Evolutionary conservation across 371 early-diverging fungal species (phyloP).

Genomic region (Mucor saturninus): DNA sequence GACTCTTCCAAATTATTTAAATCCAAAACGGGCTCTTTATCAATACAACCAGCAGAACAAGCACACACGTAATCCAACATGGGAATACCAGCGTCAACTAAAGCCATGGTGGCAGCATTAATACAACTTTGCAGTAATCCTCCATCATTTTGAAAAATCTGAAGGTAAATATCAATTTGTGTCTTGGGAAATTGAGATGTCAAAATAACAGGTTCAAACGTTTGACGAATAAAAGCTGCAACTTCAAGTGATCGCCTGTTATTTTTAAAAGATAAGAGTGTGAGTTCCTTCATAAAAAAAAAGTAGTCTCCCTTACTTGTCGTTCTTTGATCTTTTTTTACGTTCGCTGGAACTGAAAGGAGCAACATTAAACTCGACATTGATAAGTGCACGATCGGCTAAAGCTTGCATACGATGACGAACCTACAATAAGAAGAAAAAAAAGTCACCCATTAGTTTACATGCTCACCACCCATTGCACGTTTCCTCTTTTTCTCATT

Average conservation of each 20-base stretch:
- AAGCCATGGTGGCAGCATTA: slow-evolving; percentile 92
- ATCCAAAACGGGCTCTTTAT: slow-evolving; percentile 83
- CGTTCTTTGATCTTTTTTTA: slow-evolving; percentile 77
- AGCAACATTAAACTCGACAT: slow-evolving; percentile 90
- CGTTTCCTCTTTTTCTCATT: neutral
- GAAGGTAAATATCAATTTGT: slow-evolving; percentile 91
- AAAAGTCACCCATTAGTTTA: neutral
- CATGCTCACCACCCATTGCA: too few relatives aligned
- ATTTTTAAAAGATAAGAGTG: neutral
- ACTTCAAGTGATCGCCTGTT: slow-evolving; percentile 83
- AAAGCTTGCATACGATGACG: slow-evolving; percentile 60
- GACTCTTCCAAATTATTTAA: slow-evolving; percentile 90
- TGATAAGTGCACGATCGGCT: slow-evolving; percentile 85
- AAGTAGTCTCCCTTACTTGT: slow-evolving; percentile 64
- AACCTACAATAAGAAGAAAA: slow-evolving; percentile 39
- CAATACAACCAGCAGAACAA: slow-evolving; percentile 91
- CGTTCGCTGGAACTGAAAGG: slow-evolving; percentile 93
- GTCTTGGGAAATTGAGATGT: slow-evolving; percentile 80
- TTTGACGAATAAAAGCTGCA: slow-evolving; percentile 83
- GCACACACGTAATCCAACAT: slow-evolving; percentile 95
- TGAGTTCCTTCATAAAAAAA: neutral
- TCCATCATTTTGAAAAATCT: slow-evolving; percentile 92
- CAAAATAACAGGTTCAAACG: slow-evolving; percentile 90
- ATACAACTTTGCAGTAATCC: slow-evolving; percentile 81
- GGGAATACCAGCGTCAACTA: slow-evolving; percentile 98